phyloP scores from a whole-genome alignment of 108 stramenopile species.

The Cyclotella baltica region DNA sequence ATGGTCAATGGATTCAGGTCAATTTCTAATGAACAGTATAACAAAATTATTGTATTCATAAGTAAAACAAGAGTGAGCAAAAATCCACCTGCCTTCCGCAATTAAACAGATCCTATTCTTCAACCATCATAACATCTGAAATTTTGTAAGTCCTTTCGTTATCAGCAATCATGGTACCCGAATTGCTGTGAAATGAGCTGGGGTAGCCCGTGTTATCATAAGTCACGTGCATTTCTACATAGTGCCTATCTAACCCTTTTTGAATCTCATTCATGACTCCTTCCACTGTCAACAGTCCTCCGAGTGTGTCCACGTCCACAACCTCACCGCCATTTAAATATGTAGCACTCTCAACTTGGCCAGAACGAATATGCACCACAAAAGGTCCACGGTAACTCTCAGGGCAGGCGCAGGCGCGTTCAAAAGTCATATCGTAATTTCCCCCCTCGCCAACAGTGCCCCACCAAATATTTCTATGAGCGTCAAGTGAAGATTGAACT shows the following conservation, averaged over 20 bases:
- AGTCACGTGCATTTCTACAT: neutral
- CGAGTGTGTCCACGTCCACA: neutral
- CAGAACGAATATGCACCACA: neutral
- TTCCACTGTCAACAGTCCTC: neutral
- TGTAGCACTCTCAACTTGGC: neutral
- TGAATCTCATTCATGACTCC: neutral
- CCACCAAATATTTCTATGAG: neutral
- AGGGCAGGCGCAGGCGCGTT: neutral
- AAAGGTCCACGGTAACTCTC: neutral
- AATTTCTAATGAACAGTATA: no score
- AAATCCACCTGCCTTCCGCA: no score
- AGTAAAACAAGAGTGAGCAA: no score
- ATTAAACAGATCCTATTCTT: no score
- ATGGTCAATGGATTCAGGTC: no score
- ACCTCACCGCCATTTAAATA: neutral
- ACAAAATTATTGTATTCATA: no score
- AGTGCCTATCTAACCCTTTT: neutral
- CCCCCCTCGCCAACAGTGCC: neutral
- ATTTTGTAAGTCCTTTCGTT: neutral
- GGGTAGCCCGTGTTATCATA: neutral
- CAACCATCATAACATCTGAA: neutral
- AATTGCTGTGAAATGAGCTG: neutral
- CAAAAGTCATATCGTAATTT: neutral
- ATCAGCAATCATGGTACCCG: neutral
- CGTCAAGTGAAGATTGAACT: neutral